A percentile compares a stretch with the other conserved stretches of the same genome.
These are phyloP conservation scores for Leucoagaricus sp. DNA, from an alignment of 1,284 basidiomycete species.

Conservation along the genomic window DNA sequence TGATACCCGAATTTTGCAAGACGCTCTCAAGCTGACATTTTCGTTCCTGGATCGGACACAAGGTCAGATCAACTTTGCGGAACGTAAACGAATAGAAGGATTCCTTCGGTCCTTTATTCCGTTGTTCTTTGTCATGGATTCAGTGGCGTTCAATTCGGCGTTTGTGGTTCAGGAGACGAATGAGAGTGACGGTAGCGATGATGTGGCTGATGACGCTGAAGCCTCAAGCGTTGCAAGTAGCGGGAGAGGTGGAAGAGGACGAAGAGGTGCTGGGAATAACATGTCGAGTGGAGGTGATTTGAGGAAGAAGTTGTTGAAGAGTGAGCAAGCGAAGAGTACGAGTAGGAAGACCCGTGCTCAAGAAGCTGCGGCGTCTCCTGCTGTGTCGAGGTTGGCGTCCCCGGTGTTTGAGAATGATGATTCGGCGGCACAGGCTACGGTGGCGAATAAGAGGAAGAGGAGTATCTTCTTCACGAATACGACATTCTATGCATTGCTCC, in stretches of 20 bases:
- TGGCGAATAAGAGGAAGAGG: conserved; percentile 37
- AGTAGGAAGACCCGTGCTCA: conserved; percentile 58
- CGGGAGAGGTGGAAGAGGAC: conserved; percentile 18
- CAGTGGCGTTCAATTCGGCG: conserved; percentile 69
- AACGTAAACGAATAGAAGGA: conserved; percentile 82
- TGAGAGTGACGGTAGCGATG: conserved; percentile 59
- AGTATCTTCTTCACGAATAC: conserved; percentile 89
- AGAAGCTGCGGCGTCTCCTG: conserved; percentile 36
- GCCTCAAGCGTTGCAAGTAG: conserved; percentile 36
- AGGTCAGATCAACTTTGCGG: conserved; percentile 68
- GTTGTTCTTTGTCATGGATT: conserved; percentile 72
- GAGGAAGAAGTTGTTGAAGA: conserved; percentile 75
- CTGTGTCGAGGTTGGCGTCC: conserved; percentile 56
- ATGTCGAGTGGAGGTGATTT: conserved; percentile 57
- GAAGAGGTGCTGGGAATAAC: conserved; percentile 18
- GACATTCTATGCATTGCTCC: conserved; percentile 82
- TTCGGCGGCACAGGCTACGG: conserved; percentile 26
- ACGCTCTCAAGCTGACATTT: conserved; percentile 86
- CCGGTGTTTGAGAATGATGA: conserved; percentile 53
- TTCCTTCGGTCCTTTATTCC: conserved; percentile 83
- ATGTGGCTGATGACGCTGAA: conserved; percentile 50
- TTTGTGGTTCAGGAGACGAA: conserved; percentile 51
- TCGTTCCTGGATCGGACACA: conserved; percentile 91
- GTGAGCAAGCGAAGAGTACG: conserved; percentile 73
- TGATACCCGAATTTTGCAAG: conserved; percentile 80